Evolutionary conservation across 1,139 yeast species (phyloP).

Genomic region (Yamadazyma triangularis): DNA sequence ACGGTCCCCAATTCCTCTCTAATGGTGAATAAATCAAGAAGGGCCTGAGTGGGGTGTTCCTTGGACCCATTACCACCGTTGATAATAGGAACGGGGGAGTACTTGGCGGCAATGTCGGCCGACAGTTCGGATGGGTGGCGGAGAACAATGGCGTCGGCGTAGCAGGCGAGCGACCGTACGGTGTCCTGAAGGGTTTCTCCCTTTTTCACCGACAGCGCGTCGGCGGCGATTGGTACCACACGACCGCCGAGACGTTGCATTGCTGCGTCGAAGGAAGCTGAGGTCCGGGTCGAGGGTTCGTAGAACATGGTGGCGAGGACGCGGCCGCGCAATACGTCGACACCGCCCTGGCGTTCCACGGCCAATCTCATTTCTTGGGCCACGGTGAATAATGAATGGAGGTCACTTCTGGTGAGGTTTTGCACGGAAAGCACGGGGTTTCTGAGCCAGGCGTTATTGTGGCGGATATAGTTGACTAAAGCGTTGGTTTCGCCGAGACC

Average conservation of each 20-base stretch:
- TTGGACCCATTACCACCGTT: slow-evolving; percentile 97
- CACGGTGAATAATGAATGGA: slow-evolving; percentile 89
- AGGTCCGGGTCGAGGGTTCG: slow-evolving; percentile 97
- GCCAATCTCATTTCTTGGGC: slow-evolving; percentile 98
- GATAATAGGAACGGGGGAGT: slow-evolving; percentile 93
- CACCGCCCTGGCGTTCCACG: slow-evolving; percentile 93
- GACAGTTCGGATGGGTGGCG: slow-evolving; percentile 94
- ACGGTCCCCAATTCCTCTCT: slow-evolving; percentile 99
- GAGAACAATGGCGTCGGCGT: slow-evolving; percentile 93
- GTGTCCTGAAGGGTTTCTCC: slow-evolving; percentile 99
- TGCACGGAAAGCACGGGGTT: slow-evolving; percentile 84
- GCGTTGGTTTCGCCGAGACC: slow-evolving; percentile 76
- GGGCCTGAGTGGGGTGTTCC: slow-evolving; percentile 99
- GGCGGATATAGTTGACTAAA: slow-evolving; percentile 68
- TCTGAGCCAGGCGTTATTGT: slow-evolving; percentile 83
- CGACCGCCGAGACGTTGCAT: slow-evolving; percentile 99
- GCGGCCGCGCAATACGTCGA: slow-evolving; percentile 86
- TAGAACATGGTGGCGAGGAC: slow-evolving; percentile 93
- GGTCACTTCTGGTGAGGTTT: slow-evolving; percentile 79
- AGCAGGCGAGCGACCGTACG: slow-evolving; percentile 88
- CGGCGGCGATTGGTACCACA: slow-evolving; percentile 81
- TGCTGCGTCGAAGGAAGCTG: slow-evolving; percentile 96
- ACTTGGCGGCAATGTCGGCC: slow-evolving; percentile 92
- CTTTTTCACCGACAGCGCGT: slow-evolving; percentile 88
- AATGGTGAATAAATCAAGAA: slow-evolving; percentile 93